Conservation (phyloP, 2,329 filamentous ascomycete genomes). For the Bipolaris bicolor region DNA sequence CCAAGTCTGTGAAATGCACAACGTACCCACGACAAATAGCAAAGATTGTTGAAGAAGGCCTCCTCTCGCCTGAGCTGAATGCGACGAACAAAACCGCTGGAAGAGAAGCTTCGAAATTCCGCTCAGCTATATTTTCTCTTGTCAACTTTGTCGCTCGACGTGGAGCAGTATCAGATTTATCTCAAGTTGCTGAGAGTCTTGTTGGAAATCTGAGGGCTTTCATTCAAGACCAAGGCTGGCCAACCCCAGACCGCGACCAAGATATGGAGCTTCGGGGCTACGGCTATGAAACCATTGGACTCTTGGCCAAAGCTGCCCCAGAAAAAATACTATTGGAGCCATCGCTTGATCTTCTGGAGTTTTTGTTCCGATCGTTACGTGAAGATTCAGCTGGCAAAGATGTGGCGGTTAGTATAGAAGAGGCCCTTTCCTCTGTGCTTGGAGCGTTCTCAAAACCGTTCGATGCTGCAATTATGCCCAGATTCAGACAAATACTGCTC, state of each 20-base stretch:
- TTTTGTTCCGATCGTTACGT: constrained; percentile 83
- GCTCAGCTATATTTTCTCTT: constrained; percentile 82
- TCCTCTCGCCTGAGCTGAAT: constrained; percentile 55
- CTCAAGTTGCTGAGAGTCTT: constrained; percentile 69
- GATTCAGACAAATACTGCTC: constrained; percentile 46
- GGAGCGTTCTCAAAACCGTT: constrained; percentile 60
- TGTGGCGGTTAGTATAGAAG: constrained; percentile 86
- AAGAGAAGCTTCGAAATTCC: constrained; percentile 78
- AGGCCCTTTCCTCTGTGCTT: constrained; percentile 80
- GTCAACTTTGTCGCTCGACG: constrained; percentile 85
- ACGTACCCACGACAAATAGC: constrained; percentile 71
- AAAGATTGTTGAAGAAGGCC: constrained; percentile 70
- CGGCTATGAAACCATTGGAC: constrained; percentile 89
- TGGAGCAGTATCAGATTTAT: constrained; percentile 66
- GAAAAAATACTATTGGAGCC: constrained; percentile 60
- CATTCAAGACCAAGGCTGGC: constrained; percentile 84
- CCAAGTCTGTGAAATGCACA: constrained; percentile 77
- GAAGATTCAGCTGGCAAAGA: constrained; percentile 76
- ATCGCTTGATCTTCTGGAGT: constrained; percentile 66
- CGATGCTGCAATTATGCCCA: constrained; percentile 48
- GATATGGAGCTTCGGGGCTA: constrained; percentile 73
- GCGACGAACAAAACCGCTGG: constrained; percentile 57
- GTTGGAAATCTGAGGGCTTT: constrained; percentile 74
- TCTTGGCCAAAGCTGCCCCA: constrained; percentile 72
- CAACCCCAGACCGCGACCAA: constrained; percentile 62